Evolutionary conservation across 306 rosid species (phyloP).

Genomic region (Malus sylvestris): DNA sequence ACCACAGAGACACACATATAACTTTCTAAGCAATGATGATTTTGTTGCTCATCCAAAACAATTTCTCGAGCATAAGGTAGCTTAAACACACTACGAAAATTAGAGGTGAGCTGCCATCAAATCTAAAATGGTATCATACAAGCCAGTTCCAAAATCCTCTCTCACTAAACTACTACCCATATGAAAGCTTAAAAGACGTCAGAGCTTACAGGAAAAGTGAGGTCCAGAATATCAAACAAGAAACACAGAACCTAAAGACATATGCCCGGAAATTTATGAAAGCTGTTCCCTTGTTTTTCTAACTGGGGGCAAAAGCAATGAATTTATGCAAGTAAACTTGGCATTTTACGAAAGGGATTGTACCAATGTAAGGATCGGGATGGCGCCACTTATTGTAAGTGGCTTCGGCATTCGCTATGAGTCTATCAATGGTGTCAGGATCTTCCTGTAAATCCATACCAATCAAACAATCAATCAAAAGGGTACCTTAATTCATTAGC

Average conservation of each 20-base stretch:
- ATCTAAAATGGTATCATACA: background rate
- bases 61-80: background rate
- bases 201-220: background rate
- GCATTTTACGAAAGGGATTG: background rate
- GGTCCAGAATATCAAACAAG: background rate
- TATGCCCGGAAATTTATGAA: too few species aligned
- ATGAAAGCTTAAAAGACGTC: background rate
- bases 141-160: background rate
- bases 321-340: background rate
- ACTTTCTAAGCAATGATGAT: background rate
- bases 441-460: slow-evolving; percentile 50
- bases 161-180: background rate
- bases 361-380: slow-evolving; percentile 96
- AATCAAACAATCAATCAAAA: too few species aligned
- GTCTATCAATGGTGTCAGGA: slow-evolving; percentile 70
- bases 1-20: background rate
- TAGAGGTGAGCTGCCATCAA: background rate
- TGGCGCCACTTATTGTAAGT: slow-evolving; percentile 81
- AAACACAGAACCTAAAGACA: background rate
- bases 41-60: background rate
- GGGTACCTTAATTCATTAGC: background rate
- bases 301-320: background rate
- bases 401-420: slow-evolving; percentile 70
- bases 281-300: background rate
- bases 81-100: background rate